Evolutionary conservation across 352 stramenopile genomes (phyloP), one percentile per base, ranked within the genome.

Genomic region (Phytophthora chlamydospora): DNA sequence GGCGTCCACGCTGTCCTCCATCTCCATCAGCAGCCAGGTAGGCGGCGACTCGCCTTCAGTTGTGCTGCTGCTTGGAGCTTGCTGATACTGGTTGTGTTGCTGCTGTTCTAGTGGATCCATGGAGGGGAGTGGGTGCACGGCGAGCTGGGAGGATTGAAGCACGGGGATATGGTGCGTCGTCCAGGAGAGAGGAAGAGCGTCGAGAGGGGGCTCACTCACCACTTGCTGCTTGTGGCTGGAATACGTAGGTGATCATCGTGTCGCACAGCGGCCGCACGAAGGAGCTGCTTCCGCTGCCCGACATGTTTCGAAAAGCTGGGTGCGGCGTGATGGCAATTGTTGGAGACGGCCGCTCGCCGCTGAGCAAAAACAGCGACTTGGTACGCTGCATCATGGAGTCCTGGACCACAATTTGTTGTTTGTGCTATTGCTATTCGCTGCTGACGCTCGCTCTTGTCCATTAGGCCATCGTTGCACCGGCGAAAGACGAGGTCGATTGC

Each of bases 91-190:
- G 9, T 44, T 39, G 8, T 40, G 19, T 33, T 24, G 32, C 6
- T 55, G 41, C 17, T 39, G 27, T 13, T 7, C 0, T 38, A 95
- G 79, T 93, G 76, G 73, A 61, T 91, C n/a, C 82, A 95, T 44
- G 83, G 76, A 40, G 76, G 82, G 44, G 86, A 95, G 38, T 95
- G 86, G 86, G 66, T 76, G 16, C 86, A 95, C 55, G 86, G 86
- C 6, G 86, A 95, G 42, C 77, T 95, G 2, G 86, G 86, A 14
- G 86, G 83, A 11, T 54, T 93, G 16, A 75, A 77, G 27, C 39
- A 60, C 4, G 82, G 75, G 11, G 86, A 95, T 29, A 64, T 90
- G 48, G 82, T 93, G 33, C 42, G 66, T 29, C 24, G 24, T 29
- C 21, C 21, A 6, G 24, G 4, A 6, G 2, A 12, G 41, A 47